Conservation (phyloP, 148 eudicot species). For the Cornus florida region DNA sequence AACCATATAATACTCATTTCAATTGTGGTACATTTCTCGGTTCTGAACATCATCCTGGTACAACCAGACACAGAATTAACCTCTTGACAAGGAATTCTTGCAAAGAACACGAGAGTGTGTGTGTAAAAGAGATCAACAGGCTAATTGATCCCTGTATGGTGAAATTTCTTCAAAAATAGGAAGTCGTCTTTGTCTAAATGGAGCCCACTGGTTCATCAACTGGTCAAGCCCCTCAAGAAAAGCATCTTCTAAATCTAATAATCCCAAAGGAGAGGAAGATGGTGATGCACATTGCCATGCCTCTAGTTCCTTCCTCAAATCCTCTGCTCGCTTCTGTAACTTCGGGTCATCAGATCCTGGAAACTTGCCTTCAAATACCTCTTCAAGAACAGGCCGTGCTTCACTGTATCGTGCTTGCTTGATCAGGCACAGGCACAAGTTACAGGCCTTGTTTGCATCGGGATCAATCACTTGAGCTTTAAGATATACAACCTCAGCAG, state of each 20-base stretch:
- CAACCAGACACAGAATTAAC: not conserved
- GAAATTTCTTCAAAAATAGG: conserved; percentile 44
- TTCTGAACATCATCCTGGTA: not conserved
- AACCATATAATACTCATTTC: too few relatives aligned
- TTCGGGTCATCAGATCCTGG: conserved; percentile 41
- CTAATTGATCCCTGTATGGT: conserved; percentile 17
- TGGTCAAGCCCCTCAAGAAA: conserved; percentile 42
- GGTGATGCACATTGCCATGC: conserved; percentile 10
- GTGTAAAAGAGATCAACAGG: conserved; percentile 18
- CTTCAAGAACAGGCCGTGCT: conserved; percentile 35
- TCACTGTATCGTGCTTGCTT: conserved; percentile 33
- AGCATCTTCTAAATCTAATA: conserved; percentile 29
- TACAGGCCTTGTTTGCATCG: conserved; percentile 57
- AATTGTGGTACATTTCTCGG: not conserved
- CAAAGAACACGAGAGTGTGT: not conserved
- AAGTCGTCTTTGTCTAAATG: conserved; percentile 40
- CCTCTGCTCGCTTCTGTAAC: conserved; percentile 36
- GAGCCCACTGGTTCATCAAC: conserved; percentile 34
- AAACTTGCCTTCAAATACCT: conserved; percentile 27
- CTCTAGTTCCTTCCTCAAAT: conserved; percentile 38
- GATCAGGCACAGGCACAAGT: conserved; percentile 38
- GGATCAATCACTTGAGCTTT: conserved; percentile 52
- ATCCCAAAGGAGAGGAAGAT: not conserved
- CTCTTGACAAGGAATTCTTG: not conserved
- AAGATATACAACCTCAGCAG: conserved; percentile 50